Conservation (phyloP, 371 early-diverging fungal genomes). For the Mucor piriformis region DNA sequence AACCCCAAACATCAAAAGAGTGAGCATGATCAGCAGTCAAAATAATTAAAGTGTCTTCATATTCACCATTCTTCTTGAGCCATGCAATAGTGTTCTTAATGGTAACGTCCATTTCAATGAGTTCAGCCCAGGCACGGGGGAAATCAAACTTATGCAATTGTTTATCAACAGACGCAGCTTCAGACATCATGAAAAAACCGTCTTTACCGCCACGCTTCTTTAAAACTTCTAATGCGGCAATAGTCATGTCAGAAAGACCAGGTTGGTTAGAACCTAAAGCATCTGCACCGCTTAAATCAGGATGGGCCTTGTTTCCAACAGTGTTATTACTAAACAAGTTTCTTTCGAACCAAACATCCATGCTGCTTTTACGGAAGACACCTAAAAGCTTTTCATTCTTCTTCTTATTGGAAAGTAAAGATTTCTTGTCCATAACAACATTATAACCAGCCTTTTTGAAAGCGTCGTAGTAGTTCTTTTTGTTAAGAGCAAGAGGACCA, state of each 20-base stretch:
- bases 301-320: conserved; percentile 47
- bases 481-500: conserved; percentile 54
- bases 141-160: conserved; percentile 74
- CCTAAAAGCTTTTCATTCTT: conserved; percentile 65
- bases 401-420: conserved; percentile 51
- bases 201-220: conserved; percentile 67
- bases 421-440: conserved; percentile 55
- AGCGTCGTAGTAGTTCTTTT: conserved; percentile 57
- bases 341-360: conserved; percentile 78
- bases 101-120: conserved; percentile 73
- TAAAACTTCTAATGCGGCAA: conserved; percentile 63
- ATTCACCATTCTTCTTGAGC: conserved; percentile 54
- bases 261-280: conserved; percentile 67
- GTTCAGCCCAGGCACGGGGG: conserved; percentile 70
- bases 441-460: conserved; percentile 64
- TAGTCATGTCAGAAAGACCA: conserved; percentile 70
- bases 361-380: conserved; percentile 64
- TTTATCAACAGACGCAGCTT: conserved; percentile 79
- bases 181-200: conserved; percentile 78
- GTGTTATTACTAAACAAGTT: conserved; percentile 62
- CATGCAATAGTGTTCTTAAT: conserved; percentile 64
- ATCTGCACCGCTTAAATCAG: conserved; percentile 52
- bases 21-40: conserved; percentile 78
- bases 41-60: conserved; percentile 69
- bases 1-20: conserved; percentile 74